Evolutionary conservation across 2,329 filamentous ascomycete species (phyloP), one percentile per base, ranked within the genome.

Genomic region (Acrodontium crateriforme): DNA sequence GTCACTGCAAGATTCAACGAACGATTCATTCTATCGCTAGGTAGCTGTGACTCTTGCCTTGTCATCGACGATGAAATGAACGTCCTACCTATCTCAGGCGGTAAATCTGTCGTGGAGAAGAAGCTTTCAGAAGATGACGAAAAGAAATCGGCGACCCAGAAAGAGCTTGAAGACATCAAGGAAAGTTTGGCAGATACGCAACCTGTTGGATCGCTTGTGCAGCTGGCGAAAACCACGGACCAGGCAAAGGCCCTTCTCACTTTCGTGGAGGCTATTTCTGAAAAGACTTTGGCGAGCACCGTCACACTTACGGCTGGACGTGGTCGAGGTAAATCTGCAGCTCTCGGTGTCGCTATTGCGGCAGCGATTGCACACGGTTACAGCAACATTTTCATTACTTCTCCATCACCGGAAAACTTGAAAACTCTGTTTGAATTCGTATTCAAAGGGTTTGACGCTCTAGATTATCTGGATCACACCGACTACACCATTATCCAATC

Each of bases 361-460:
- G 84, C 89, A 3, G 91, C 91, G 2, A 71, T 98, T 24, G 87
- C 89, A 1, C 81, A 95, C 50, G 89, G 89, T 15, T 98, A 98
- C 58, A 93, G 84, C 63, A 98, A 98, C 55, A 93, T 98, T 46
- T 98, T 98, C 59, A 93, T 98, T 51, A 98, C 89, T 2, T 95
- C 87, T 1, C 87, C 87, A 0, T 94, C 83, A 36, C 89, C 89
- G 1, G 91, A 98, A 59, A 98, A 98, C 58, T 66, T 98, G 66
- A 98, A 95, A 62, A 98, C 89, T 0, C 65, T 98, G 6, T 98
- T 98, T 51, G 85, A 98, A 47, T 98, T 98, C 47, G 72, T 98
- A 11, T 94, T 98, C 67, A 95, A 94, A 55, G 89, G 85, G 0
- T 98, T 98, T 46, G 89, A 98, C 52, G 81, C 85, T 8, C 66